Evolutionary conservation across 129 eudicot genomes (phyloP).

Genomic region (Escallonia rubra): DNA sequence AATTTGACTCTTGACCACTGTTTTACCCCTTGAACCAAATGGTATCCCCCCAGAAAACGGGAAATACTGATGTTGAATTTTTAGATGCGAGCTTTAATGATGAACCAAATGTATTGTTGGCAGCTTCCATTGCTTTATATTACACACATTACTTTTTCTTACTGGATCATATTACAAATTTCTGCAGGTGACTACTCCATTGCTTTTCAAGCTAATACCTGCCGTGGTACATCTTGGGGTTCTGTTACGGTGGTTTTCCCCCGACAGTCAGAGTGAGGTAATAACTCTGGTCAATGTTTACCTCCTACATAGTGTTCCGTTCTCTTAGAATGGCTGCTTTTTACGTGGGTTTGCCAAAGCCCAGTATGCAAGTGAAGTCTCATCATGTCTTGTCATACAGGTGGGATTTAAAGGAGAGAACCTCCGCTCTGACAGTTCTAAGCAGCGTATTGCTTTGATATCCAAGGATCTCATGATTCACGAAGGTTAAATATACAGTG

Average conservation of each 20-base stretch:
- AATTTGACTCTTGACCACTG: too few species aligned
- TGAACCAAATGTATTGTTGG: neutral
- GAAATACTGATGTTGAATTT: too few species aligned
- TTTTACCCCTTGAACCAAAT: too few species aligned
- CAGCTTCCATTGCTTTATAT: neutral
- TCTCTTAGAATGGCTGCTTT: too few species aligned
- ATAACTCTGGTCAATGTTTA: neutral
- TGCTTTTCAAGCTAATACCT: constrained; percentile 91
- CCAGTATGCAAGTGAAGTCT: too few species aligned
- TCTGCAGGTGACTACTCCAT: constrained; percentile 87
- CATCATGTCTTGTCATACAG: constrained; percentile 24
- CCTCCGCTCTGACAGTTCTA: constrained; percentile 76
- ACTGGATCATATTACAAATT: neutral
- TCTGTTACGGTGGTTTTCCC: constrained; percentile 87
- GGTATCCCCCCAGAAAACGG: too few species aligned
- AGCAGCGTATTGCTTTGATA: constrained; percentile 81
- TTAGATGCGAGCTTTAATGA: too few species aligned
- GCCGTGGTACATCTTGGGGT: constrained; percentile 96
- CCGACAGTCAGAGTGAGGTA: constrained; percentile 85
- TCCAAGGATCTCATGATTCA: constrained; percentile 83
- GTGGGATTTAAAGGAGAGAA: constrained; percentile 69
- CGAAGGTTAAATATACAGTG: constrained; percentile 39
- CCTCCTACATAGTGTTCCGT: too few species aligned
- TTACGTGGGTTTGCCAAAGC: too few species aligned
- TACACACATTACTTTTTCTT: neutral